A percentile compares a stretch with the other conserved stretches of the same genome.
Evolutionary conservation across 352 stramenopile genomes (phyloP).

Genomic region (Phytopythium kandeliae): DNA sequence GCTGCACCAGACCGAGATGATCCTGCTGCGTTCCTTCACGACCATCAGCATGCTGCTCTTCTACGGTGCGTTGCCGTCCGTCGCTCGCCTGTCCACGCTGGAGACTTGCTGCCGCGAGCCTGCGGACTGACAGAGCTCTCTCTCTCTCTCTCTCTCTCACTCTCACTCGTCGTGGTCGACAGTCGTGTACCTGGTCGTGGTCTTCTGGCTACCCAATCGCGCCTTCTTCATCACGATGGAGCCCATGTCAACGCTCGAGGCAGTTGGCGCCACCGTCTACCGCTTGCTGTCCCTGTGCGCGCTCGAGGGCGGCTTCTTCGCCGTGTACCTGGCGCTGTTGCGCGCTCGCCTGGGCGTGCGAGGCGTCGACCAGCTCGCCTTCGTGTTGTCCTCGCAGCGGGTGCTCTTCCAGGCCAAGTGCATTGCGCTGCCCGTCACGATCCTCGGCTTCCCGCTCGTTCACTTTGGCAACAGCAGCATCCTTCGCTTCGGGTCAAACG

Average conservation of each 20-base stretch:
- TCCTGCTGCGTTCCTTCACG: conserved; percentile 27
- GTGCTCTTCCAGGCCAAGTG: conserved; percentile 19
- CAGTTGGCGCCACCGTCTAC: conserved; percentile 5
- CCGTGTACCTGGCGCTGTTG: conserved; percentile 16
- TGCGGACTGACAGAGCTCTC: too few relatives aligned
- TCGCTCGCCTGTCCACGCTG: too few relatives aligned
- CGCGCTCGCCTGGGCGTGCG: conserved; percentile 1
- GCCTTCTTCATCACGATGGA: conserved; percentile 19
- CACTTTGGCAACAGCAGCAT: conserved; percentile 24
- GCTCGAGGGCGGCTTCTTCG: conserved; percentile 12
- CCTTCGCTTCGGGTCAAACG: conserved; percentile 3
- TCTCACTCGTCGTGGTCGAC: too few relatives aligned
- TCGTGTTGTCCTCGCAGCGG: conserved; percentile 22
- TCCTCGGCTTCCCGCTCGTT: conserved; percentile 19
- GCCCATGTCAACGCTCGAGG: conserved; percentile 8
- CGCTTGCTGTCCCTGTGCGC: conserved; percentile 10
- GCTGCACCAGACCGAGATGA: conserved; percentile 23
- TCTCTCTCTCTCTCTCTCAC: too few relatives aligned
- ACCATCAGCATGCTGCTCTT: conserved; percentile 21
- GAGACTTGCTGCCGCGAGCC: too few relatives aligned
- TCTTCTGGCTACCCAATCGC: conserved; percentile 19
- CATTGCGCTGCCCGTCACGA: conserved; percentile 11
- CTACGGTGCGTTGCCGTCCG: conserved; percentile 13
- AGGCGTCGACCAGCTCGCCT: conserved; percentile 16
- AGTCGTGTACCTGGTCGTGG: conserved; percentile 14